Evolutionary conservation across 169 alveolate species (phyloP).

Genomic region (Condylostoma magnum): DNA sequence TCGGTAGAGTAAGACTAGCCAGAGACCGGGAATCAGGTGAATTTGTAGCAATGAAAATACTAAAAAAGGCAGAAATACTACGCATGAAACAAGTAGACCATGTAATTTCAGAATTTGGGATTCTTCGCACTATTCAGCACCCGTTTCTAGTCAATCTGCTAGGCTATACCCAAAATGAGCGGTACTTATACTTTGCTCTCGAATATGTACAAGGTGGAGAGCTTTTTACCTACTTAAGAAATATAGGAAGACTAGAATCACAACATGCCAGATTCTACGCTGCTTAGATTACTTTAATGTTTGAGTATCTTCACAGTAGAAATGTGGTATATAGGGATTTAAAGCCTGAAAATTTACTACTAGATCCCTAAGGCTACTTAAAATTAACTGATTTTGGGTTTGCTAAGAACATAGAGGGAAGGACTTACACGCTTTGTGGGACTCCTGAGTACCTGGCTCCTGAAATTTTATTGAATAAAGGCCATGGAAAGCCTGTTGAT

Average conservation of each 20-base stretch:
- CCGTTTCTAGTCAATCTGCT: constrained; percentile 51
- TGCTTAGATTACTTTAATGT: constrained; percentile 22
- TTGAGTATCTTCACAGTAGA: constrained; percentile 23
- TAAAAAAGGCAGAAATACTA: constrained; percentile 80
- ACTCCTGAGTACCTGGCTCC: constrained; percentile 79
- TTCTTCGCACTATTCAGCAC: constrained; percentile 41
- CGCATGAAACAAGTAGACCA: constrained; percentile 84
- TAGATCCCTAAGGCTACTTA: constrained; percentile 61
- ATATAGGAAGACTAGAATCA: constrained; percentile 54
- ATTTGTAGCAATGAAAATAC: constrained; percentile 75
- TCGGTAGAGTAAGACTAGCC: constrained; percentile 94
- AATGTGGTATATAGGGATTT: constrained; percentile 68
- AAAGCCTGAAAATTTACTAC: constrained; percentile 68
- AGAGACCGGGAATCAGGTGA: constrained; percentile 49
- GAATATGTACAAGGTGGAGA: constrained; percentile 83
- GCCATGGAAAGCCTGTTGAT: constrained; percentile 74
- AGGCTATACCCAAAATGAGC: constrained; percentile 71
- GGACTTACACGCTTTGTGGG: constrained; percentile 79
- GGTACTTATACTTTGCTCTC: constrained; percentile 62
- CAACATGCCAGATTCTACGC: constrained; percentile 44
- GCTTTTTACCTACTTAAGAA: constrained; percentile 60
- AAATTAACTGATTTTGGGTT: constrained; percentile 78
- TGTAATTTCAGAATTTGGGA: constrained; percentile 74
- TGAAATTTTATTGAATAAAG: constrained; percentile 73
- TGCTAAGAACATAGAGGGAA: constrained; percentile 59